Evolutionary conservation across 371 early-diverging fungal species (phyloP), one percentile per base, ranked within the genome.

Genomic region (Mucor indicus): DNA sequence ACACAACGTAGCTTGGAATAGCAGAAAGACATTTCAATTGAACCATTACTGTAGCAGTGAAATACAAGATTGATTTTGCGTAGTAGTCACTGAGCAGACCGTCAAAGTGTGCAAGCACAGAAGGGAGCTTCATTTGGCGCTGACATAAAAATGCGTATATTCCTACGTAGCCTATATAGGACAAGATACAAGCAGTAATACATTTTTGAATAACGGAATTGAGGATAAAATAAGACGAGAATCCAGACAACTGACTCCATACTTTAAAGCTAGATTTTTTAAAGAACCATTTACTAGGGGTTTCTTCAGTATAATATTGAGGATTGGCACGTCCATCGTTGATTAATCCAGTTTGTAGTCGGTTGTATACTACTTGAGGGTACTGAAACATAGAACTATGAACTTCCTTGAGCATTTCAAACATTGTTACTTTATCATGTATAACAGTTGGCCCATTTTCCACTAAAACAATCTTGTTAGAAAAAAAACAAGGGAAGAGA

Each of bases 331-430:
- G 24, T 9, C 33, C 44, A 22, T 42, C 51, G 4, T 4, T 31
- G 3, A 17, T 24, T 15, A 40, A 17, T 1, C 43, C n/a, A n/a
- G n/a, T 23, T 16, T 38, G 42, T 1, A 69, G 38, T 4, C 59
- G 60, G 29, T 60, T 50, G 19, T 52, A 57, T 1, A 72, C 49
- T 3, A 54, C 38, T 4, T 13, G 16, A 2, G 53, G 53, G 15
- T 64, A 68, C 3, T 51, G 31, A 8, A 27, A 19, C 72, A 72
- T 72, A 9, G 57, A 35, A 6, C 19, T 1, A 27, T 74, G 74
- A 1, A 62, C 38, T 47, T 69, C 58, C 15, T 41, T 46, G 1
- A 74, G 19, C 42, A 48, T 67, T 32, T 57, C 29, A 16, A 53
- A 36, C 6, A 41, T 44, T 3, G 45, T 50, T 12, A 57, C 50